Percentiles rank a stretch among this genome's conserved stretches.
Evolutionary conservation across 148 eudicot species (phyloP).

Genomic region (Spergularia marina): DNA sequence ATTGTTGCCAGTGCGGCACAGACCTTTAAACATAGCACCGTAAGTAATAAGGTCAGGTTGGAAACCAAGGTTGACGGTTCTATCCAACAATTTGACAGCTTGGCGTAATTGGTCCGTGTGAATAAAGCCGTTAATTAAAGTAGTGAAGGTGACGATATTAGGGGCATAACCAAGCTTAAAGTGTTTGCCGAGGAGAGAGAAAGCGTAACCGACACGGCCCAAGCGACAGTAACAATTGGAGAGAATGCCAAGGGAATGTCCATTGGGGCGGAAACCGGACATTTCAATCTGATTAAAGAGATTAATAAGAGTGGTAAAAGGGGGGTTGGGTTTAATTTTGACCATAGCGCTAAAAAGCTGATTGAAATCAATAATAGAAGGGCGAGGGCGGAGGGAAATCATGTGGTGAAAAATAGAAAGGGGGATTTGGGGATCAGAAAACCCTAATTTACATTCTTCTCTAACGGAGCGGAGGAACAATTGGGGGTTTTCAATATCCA

Average conservation of each 20-base stretch:
- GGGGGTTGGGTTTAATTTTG: not conserved
- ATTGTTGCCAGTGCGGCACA: slow-evolving; percentile 10
- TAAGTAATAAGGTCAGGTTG: too few relatives aligned
- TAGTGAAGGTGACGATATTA: not conserved
- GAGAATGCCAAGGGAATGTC: not conserved
- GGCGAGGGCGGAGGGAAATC: not conserved
- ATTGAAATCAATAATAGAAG: not conserved
- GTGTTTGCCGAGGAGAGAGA: not conserved
- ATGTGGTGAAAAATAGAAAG: not conserved
- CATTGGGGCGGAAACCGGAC: not conserved
- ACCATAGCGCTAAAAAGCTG: slow-evolving; percentile 7
- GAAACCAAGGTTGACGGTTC: too few relatives aligned
- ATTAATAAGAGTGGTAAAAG: slow-evolving; percentile 1
- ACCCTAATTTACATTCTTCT: slow-evolving; percentile 19
- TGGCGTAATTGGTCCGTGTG: too few relatives aligned
- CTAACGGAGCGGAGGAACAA: not conserved
- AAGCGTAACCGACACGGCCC: too few relatives aligned
- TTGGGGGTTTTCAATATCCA: not conserved
- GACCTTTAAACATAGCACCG: slow-evolving; percentile 7
- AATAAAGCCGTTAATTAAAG: too few relatives aligned
- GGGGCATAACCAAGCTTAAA: not conserved
- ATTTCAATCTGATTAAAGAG: slow-evolving; percentile 6
- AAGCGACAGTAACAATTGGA: slow-evolving; percentile 18
- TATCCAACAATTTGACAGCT: too few relatives aligned
- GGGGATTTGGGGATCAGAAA: not conserved